Base-by-base conservation (phyloP, 371 early-diverging fungal genomes). In the Apophysomyces variabilis region DNA sequence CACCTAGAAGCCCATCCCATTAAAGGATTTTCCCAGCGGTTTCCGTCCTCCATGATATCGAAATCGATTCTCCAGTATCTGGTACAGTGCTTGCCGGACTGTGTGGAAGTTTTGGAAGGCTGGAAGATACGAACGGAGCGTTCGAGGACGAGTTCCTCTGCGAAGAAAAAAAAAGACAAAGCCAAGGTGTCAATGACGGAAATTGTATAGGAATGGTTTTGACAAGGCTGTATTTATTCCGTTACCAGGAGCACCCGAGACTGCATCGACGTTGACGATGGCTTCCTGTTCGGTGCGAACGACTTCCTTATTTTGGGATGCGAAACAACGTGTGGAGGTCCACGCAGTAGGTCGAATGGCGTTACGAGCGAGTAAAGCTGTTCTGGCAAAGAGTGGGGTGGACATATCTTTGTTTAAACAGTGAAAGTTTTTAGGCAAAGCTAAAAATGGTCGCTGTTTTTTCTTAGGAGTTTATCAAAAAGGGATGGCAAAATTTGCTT, bases 1-100 rank as follows among this genome's bases (percentile, higher is more conserved):
- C 80, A 93, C 93, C 93, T 94, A 67, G 91, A 90, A 58, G 93
- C 87, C 98, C 97, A 98, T 38, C 96, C 97, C 86, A 97, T 96
- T 61, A 96, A 72, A 61, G 90, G 92, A 78, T 98, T 98, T 69
- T 92, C 92, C 94, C 96, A 97, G 57, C 93, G 89, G 70, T 89
- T 90, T 54, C 88, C 88, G 41, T 85, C 80, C 57, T 87, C 86
- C 68, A 93, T 73, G 58, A 86, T 87, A 73, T 96, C 95, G 39
- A 67, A 78, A 69, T 96, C 95, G 57, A 98, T 79, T 57, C 86
- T 86, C 97, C 97, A 98, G 70, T 87, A 75, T 66, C 89, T 84
- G 35, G 92, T 89, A 67, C 90, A 85, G 64, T 89, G 83, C 54
- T 84, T 84, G 60, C 96, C 97, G 18, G 89, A 89, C 77, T 96